Evolutionary conservation across 2,329 filamentous ascomycete genomes (phyloP).

Genomic region (Ophiostoma perfectum): DNA sequence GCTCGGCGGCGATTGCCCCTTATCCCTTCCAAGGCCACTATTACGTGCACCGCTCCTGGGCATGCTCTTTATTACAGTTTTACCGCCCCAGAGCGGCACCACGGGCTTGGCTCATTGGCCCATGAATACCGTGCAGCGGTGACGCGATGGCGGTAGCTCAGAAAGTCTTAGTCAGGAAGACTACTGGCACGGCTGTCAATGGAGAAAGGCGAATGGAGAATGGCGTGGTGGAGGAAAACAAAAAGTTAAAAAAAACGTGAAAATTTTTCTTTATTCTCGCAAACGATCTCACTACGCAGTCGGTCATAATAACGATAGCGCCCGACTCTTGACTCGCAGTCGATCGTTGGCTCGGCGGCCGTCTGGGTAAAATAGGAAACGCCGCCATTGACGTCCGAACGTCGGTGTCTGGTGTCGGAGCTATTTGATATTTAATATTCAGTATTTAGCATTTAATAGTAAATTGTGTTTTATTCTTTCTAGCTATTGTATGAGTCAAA

Average conservation of each 20-base stretch:
- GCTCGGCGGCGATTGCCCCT: background rate
- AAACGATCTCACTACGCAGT: background rate
- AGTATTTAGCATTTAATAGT: background rate
- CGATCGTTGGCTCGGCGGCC: background rate
- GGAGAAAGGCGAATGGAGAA: background rate
- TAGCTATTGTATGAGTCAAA: background rate
- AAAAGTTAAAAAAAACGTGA: background rate
- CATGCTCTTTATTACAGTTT: no score
- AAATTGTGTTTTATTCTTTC: background rate
- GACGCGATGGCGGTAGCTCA: background rate
- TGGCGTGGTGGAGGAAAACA: background rate
- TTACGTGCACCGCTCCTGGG: background rate
- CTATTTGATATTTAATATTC: background rate
- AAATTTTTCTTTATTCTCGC: constrained; percentile 10
- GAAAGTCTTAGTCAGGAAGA: constrained; percentile 4
- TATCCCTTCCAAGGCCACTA: background rate
- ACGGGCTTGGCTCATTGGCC: constrained; percentile 8
- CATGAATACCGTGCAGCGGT: background rate
- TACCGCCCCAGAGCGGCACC: background rate
- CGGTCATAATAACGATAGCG: background rate
- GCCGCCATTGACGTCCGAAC: constrained; percentile 7
- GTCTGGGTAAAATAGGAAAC: constrained; percentile 3
- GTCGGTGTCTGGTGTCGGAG: constrained; percentile 1
- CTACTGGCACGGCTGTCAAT: background rate
- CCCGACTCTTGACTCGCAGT: background rate